Evolutionary conservation across 2,329 filamentous ascomycete genomes (phyloP).

Genomic region (Catunica adiposa): DNA sequence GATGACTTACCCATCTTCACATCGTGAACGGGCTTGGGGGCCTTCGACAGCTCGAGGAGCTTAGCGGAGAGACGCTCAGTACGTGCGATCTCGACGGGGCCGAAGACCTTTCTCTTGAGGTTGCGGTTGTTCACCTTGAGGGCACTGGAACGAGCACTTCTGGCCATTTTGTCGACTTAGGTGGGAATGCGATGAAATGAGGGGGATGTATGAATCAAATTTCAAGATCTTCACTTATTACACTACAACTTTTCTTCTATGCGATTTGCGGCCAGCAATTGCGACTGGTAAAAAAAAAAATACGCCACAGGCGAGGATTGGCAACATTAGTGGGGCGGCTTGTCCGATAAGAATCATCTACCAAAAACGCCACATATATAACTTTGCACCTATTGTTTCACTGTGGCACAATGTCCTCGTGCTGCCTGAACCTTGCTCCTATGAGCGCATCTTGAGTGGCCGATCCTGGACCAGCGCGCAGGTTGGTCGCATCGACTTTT

Average conservation of each 20-base stretch:
- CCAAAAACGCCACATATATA: neutral
- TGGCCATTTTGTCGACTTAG: conserved; percentile 51
- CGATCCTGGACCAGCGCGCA: neutral
- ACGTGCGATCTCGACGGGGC: conserved; percentile 62
- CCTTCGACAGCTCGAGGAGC: conserved; percentile 60
- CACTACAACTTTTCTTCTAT: neutral
- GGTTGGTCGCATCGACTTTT: conserved; percentile 6
- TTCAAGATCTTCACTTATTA: no score
- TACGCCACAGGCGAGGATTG: conserved; percentile 11
- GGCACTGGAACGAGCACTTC: conserved; percentile 62
- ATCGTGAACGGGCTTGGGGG: conserved; percentile 49
- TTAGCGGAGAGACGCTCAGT: conserved; percentile 74
- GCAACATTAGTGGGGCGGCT: conserved; percentile 10
- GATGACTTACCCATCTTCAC: conserved; percentile 28
- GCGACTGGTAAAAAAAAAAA: conserved; percentile 18
- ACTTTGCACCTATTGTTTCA: no score
- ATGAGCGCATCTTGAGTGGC: neutral
- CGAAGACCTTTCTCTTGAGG: conserved; percentile 69
- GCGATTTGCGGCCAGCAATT: neutral
- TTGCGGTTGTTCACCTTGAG: conserved; percentile 70
- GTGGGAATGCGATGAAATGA: neutral
- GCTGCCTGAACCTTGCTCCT: neutral
- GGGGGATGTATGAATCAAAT: neutral
- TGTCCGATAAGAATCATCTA: conserved; percentile 8
- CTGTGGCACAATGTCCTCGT: neutral